Evolutionary conservation across 371 early-diverging fungal genomes (phyloP).

Genomic region (Choanephora cucurbitarum): DNA sequence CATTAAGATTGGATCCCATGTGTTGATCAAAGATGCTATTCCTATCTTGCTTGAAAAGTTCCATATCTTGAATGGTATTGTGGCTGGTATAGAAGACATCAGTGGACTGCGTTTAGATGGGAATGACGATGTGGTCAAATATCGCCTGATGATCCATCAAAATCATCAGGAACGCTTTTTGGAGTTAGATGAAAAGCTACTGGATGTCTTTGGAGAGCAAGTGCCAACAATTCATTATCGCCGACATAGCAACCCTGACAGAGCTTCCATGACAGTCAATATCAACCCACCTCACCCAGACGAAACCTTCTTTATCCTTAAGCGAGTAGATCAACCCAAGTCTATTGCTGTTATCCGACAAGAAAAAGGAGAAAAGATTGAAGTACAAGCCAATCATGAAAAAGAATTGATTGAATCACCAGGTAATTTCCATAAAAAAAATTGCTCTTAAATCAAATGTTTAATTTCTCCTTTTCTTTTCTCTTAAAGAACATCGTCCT

Average conservation of each 20-base stretch:
- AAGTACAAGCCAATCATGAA: background rate
- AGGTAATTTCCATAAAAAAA: too few relatives aligned
- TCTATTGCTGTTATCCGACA: background rate
- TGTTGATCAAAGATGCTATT: conserved; percentile 39
- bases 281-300: conserved; percentile 39
- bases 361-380: conserved; percentile 2
- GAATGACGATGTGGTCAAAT: conserved; percentile 29
- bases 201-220: conserved; percentile 40
- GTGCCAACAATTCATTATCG: conserved; percentile 37
- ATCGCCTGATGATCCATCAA: conserved; percentile 27
- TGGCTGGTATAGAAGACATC: conserved; percentile 34
- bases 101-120: conserved; percentile 32
- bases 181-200: conserved; percentile 24
- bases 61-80: conserved; percentile 51
- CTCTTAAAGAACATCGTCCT: conserved; percentile 16
- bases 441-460: too few relatives aligned
- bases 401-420: background rate
- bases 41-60: conserved; percentile 46
- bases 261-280: conserved; percentile 44
- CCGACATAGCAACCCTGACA: conserved; percentile 45
- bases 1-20: conserved; percentile 34
- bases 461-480: background rate
- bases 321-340: conserved; percentile 16
- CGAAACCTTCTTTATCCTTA: conserved; percentile 46
- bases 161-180: conserved; percentile 23